Conservation (phyloP, 139 green algal species). For the Chlorella vulgaris region DNA sequence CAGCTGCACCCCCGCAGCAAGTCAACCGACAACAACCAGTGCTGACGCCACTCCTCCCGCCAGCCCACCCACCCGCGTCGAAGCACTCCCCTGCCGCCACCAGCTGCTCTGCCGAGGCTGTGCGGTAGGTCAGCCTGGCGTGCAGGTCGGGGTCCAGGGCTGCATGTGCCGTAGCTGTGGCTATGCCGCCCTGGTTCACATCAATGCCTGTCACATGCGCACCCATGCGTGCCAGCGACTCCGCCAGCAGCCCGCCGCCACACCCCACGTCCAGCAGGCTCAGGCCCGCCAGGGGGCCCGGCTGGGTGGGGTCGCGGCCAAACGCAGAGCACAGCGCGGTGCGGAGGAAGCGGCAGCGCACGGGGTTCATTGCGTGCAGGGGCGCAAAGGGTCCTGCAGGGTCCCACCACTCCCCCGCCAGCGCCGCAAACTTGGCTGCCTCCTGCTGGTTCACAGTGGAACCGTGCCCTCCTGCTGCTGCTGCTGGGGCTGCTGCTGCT, state of each 20-base stretch:
- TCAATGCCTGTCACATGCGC: conserved; percentile 71
- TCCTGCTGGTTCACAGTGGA: conserved; percentile 69
- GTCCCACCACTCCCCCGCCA: conserved; percentile 86
- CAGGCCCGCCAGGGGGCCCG: conserved; percentile 48
- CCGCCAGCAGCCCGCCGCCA: conserved; percentile 84
- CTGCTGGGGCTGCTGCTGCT: not conserved
- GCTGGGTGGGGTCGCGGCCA: conserved; percentile 10
- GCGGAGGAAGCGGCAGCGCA: conserved; percentile 78
- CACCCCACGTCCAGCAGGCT: conserved; percentile 89
- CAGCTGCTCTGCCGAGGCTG: conserved; percentile 51
- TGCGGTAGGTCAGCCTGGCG: conserved; percentile 33
- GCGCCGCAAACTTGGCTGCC: conserved; percentile 79
- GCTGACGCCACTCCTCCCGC: conserved; percentile 44
- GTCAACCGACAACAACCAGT: conserved; percentile 12
- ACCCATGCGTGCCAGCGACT: conserved; percentile 82
- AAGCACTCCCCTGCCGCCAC: conserved; percentile 48
- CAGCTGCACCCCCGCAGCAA: not conserved
- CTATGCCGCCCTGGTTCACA: conserved; percentile 50
- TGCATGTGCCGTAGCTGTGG: conserved; percentile 43
- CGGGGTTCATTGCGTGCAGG: conserved; percentile 88
- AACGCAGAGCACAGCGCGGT: conserved; percentile 56
- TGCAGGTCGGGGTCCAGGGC: conserved; percentile 38
- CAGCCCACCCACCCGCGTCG: conserved; percentile 40
- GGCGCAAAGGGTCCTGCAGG: conserved; percentile 72
- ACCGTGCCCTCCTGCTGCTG: not conserved